Evolutionary conservation across 306 rosid genomes (phyloP).

Genomic region (Geum urbanum): DNA sequence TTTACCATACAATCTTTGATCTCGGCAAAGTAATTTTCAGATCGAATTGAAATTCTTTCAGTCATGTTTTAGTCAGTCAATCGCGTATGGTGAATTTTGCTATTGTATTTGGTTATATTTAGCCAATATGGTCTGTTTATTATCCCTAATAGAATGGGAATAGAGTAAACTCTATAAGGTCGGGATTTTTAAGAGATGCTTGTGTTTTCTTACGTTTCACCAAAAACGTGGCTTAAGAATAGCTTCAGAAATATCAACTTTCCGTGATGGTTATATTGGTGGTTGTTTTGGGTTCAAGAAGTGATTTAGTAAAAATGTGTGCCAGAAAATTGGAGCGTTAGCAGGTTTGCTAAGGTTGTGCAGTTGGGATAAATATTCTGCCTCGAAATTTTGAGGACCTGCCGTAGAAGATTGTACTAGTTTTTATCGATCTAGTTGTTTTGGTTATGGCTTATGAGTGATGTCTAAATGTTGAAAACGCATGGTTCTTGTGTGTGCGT

Average conservation of each 20-base stretch:
- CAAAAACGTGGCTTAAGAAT: background rate
- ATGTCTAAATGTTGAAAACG: no score
- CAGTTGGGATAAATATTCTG: no score
- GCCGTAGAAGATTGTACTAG: no score
- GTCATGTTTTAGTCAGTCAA: background rate
- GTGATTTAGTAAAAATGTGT: no score
- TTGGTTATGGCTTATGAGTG: no score
- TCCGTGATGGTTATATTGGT: background rate
- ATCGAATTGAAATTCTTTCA: background rate
- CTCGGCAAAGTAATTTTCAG: background rate
- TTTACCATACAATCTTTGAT: background rate
- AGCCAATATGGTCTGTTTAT: background rate
- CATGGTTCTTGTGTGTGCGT: no score
- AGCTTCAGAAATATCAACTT: background rate
- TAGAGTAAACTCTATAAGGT: background rate
- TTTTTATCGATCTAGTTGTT: no score
- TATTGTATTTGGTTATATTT: background rate
- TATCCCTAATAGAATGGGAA: background rate
- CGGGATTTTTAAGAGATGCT: no score
- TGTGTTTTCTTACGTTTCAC: no score
- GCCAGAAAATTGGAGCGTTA: no score
- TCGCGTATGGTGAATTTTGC: background rate
- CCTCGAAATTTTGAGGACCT: no score
- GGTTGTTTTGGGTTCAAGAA: background rate
- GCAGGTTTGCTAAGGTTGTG: no score